These are phyloP conservation scores for Amanita rimosa DNA, from an alignment of 768 basidiomycete species.

Conservation along the genomic window DNA sequence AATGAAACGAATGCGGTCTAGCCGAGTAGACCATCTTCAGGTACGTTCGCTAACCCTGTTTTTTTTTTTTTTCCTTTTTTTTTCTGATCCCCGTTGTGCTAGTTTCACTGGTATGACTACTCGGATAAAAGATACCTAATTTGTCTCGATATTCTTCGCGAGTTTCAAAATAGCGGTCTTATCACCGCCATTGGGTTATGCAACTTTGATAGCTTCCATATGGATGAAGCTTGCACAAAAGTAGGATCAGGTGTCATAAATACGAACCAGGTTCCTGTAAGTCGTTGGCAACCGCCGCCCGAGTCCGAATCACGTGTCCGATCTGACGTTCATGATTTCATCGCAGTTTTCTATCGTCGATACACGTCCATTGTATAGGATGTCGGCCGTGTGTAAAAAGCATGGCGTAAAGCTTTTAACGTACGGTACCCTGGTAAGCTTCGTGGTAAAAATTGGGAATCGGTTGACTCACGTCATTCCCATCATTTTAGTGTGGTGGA, in stretches of 20 bases:
- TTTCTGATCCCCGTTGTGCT: background rate
- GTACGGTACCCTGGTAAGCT: slow-evolving; percentile 67
- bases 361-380: slow-evolving; percentile 62
- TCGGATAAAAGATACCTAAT: slow-evolving; percentile 30
- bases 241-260: slow-evolving; percentile 62
- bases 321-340: background rate
- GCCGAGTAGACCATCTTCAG: slow-evolving; percentile 61
- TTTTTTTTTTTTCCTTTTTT: background rate
- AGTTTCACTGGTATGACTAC: slow-evolving; percentile 83
- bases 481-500: slow-evolving; percentile 64
- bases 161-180: slow-evolving; percentile 46
- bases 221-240: slow-evolving; percentile 71
- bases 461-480: background rate
- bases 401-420: slow-evolving; percentile 68
- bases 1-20: slow-evolving; percentile 51
- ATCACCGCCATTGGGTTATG: slow-evolving; percentile 64
- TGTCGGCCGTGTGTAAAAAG: slow-evolving; percentile 66
- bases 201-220: slow-evolving; percentile 69
- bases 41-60: slow-evolving; percentile 20
- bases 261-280: slow-evolving; percentile 77
- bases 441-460: slow-evolving; percentile 7
- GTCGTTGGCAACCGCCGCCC: slow-evolving; percentile 5
- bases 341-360: slow-evolving; percentile 74
- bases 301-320: background rate
- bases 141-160: slow-evolving; percentile 38